These are phyloP conservation scores for Vitis hybrid DNA, from an alignment of 177 flowering plant genomes.

Conservation along the genomic window DNA sequence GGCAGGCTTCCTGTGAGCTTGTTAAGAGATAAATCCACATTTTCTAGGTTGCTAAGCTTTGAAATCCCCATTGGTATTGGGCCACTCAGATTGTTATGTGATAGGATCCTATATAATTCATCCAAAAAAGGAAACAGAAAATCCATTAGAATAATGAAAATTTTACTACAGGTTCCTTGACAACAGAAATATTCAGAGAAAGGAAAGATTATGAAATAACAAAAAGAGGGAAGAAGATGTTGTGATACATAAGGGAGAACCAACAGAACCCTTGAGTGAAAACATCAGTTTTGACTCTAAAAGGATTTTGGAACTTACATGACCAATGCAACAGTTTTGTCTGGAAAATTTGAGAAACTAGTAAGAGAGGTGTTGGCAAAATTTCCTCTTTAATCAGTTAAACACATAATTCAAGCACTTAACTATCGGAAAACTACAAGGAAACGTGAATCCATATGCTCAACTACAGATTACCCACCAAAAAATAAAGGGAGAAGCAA, in stretches of 20 bases:
- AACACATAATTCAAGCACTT: background rate
- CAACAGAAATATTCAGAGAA: background rate
- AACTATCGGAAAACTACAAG: background rate
- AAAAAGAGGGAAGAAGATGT: background rate
- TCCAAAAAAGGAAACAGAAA: slow-evolving; percentile 6
- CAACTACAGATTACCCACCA: background rate
- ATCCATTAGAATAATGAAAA: slow-evolving; percentile 9
- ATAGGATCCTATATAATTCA: slow-evolving; percentile 47
- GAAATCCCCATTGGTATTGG: slow-evolving; percentile 58
- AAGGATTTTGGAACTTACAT: background rate
- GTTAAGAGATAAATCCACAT: slow-evolving; percentile 70
- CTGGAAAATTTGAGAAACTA: background rate
- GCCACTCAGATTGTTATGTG: slow-evolving; percentile 71
- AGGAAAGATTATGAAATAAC: background rate
- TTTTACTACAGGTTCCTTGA: too few species aligned
- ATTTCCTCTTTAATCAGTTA: background rate
- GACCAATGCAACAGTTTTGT: background rate
- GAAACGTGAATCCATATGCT: background rate
- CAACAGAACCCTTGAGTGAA: background rate
- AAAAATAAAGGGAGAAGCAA: background rate
- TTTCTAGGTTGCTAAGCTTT: slow-evolving; percentile 55
- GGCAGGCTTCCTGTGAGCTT: slow-evolving; percentile 69
- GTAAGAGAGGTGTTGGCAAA: background rate
- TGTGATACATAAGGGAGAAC: background rate
- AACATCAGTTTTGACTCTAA: background rate